Percentiles rank a stretch among this genome's conserved stretches.
phyloP scores from a whole-genome alignment of 2,329 filamentous ascomycete species.

The Eutypella sp. region DNA sequence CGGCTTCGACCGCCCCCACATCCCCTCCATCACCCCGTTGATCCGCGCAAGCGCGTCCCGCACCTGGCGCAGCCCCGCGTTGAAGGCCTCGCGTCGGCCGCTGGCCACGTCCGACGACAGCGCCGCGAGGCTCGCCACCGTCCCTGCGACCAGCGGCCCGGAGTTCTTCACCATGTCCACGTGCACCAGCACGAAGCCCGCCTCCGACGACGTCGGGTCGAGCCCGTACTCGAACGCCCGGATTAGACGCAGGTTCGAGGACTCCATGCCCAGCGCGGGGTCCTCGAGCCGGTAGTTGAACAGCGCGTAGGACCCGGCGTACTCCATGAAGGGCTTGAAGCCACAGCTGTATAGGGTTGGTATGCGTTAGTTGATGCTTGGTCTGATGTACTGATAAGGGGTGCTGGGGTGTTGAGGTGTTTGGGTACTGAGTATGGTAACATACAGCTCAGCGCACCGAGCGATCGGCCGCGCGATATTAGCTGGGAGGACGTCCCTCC shows the following conservation, averaged over 20 bases:
- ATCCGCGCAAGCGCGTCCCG: slow-evolving; percentile 63
- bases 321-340: slow-evolving; percentile 93
- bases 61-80: slow-evolving; percentile 58
- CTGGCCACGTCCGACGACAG: slow-evolving; percentile 26
- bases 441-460: slow-evolving; percentile 79
- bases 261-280: slow-evolving; percentile 51
- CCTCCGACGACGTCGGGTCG: slow-evolving; percentile 81
- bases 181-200: slow-evolving; percentile 93
- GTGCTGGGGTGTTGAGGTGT: too few relatives aligned
- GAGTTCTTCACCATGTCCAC: slow-evolving; percentile 93
- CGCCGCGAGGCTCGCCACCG: slow-evolving; percentile 56
- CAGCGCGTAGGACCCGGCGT: slow-evolving; percentile 62
- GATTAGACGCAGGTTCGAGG: slow-evolving; percentile 72
- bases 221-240: slow-evolving; percentile 89
- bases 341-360: slow-evolving; percentile 42
- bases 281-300: slow-evolving; percentile 62
- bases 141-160: slow-evolving; percentile 68
- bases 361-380: neutral
- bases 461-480: slow-evolving; percentile 78
- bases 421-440: too few relatives aligned
- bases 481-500: slow-evolving; percentile 65
- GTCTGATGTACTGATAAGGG: neutral
- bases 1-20: slow-evolving; percentile 88
- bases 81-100: slow-evolving; percentile 51
- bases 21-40: slow-evolving; percentile 77